A percentile compares a stretch with the other conserved stretches of the same genome.
Evolutionary conservation across 176 grass and related monocot species (phyloP).

Genomic region (Eragrostis nindensis): DNA sequence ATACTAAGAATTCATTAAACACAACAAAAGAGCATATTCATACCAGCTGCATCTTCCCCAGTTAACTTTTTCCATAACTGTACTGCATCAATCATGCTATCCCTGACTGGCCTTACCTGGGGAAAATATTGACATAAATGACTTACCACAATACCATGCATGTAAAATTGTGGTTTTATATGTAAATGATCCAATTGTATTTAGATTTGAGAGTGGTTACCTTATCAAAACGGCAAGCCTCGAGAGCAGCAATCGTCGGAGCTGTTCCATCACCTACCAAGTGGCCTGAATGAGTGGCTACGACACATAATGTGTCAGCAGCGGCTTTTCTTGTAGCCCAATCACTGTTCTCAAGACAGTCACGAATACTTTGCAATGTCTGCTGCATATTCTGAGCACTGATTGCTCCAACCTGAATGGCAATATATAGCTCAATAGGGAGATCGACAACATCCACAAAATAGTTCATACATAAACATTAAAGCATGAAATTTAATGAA

Average conservation of each 20-base stretch:
- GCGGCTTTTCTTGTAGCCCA: conserved; percentile 96
- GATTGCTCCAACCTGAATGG: conserved; percentile 93
- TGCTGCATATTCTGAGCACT: conserved; percentile 84
- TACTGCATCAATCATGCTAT: conserved; percentile 89
- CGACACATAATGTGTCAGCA: conserved; percentile 83
- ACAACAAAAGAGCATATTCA: conserved; percentile 12
- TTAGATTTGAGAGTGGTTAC: conserved; percentile 34
- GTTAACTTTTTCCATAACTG: conserved; percentile 87
- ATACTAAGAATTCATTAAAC: not conserved
- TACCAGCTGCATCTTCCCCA: conserved; percentile 76
- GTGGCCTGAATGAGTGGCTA: conserved; percentile 74
- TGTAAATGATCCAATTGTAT: conserved; percentile 30
- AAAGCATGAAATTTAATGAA: conserved; percentile 20
- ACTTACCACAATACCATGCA: conserved; percentile 20
- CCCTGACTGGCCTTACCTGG: conserved; percentile 95
- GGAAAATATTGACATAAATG: conserved; percentile 14
- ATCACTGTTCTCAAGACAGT: conserved; percentile 92
- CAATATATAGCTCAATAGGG: conserved; percentile 27
- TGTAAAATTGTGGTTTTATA: not conserved
- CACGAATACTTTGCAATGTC: conserved; percentile 79
- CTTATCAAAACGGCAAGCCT: conserved; percentile 99
- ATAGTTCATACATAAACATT: conserved; percentile 22
- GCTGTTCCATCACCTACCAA: conserved; percentile 75
- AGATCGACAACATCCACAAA: not conserved
- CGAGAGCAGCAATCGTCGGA: conserved; percentile 75